These are phyloP conservation scores for Zopfia rhizophila DNA, from an alignment of 2,329 filamentous ascomycete genomes.

Conservation along the genomic window DNA sequence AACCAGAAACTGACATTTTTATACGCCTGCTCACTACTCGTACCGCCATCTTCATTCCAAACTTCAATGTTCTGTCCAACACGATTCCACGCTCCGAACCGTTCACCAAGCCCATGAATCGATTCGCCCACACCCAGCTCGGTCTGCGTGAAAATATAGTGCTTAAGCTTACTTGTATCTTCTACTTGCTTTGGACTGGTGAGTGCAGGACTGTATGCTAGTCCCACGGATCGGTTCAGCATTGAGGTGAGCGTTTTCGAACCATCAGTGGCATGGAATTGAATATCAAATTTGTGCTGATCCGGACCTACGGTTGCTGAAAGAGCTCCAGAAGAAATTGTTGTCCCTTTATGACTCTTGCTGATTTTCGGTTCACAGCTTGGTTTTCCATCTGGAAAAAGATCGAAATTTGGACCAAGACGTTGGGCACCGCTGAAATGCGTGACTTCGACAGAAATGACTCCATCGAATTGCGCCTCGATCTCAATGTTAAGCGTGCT, in stretches of 20 bases:
- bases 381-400: constrained; percentile 65
- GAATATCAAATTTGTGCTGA: constrained; percentile 65
- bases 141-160: constrained; percentile 59
- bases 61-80: constrained; percentile 76
- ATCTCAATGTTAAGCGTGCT: constrained; percentile 67
- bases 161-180: constrained; percentile 59
- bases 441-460: constrained; percentile 68
- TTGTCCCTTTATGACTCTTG: constrained; percentile 59
- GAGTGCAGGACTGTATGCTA: constrained; percentile 66
- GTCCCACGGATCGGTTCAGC: constrained; percentile 65
- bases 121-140: constrained; percentile 67
- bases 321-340: constrained; percentile 62
- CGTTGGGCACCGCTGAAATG: constrained; percentile 67
- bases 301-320: constrained; percentile 63
- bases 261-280: constrained; percentile 63
- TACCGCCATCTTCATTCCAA: constrained; percentile 71
- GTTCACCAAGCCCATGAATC: constrained; percentile 78
- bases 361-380: constrained; percentile 48
- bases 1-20: constrained; percentile 78
- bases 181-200: constrained; percentile 64
- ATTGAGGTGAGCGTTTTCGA: constrained; percentile 66
- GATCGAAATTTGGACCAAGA: constrained; percentile 66
- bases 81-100: constrained; percentile 81
- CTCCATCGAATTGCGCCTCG: constrained; percentile 66
- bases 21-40: constrained; percentile 75